These are phyloP conservation scores for Mycotypha africana DNA, from an alignment of 371 early-diverging fungal genomes.

Conservation along the genomic window DNA sequence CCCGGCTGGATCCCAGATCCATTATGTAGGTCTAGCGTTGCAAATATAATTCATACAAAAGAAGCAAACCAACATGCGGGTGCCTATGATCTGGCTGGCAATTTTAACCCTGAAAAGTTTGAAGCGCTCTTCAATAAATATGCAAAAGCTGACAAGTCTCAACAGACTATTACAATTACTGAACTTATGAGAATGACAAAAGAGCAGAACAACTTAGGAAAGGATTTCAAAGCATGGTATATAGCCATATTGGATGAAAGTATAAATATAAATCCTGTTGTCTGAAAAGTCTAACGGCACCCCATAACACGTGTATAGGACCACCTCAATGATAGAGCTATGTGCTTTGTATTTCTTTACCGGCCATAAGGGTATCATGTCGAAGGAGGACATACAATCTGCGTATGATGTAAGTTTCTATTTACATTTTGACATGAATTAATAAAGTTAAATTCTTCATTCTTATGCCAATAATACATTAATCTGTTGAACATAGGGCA, in stretches of 20 bases:
- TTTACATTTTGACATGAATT: background rate
- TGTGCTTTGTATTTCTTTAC: conserved; percentile 29
- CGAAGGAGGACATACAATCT: conserved; percentile 24
- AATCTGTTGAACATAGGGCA: conserved; percentile 8
- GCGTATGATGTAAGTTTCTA: conserved; percentile 29
- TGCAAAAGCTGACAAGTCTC: conserved; percentile 23
- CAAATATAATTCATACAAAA: conserved; percentile 4
- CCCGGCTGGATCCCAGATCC: conserved; percentile 19
- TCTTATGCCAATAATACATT: background rate
- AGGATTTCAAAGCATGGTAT: conserved; percentile 13
- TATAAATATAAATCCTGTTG: background rate
- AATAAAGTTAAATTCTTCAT: background rate
- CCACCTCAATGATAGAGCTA: conserved; percentile 18
- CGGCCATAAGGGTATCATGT: conserved; percentile 23
- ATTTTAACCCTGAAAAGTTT: conserved; percentile 25
- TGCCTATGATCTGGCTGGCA: conserved; percentile 23
- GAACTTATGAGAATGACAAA: conserved; percentile 27
- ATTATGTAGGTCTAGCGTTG: conserved; percentile 12
- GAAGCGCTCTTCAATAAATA: conserved; percentile 25
- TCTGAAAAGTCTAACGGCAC: background rate
- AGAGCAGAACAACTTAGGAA: conserved; percentile 15
- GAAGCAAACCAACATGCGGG: conserved; percentile 12
- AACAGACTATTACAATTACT: conserved; percentile 22
- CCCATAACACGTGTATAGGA: conserved; percentile 9
- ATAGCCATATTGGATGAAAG: too few species aligned